Base-by-base conservation (phyloP, 495 filamentous ascomycete species). In the Podospora pseudocomata region DNA sequence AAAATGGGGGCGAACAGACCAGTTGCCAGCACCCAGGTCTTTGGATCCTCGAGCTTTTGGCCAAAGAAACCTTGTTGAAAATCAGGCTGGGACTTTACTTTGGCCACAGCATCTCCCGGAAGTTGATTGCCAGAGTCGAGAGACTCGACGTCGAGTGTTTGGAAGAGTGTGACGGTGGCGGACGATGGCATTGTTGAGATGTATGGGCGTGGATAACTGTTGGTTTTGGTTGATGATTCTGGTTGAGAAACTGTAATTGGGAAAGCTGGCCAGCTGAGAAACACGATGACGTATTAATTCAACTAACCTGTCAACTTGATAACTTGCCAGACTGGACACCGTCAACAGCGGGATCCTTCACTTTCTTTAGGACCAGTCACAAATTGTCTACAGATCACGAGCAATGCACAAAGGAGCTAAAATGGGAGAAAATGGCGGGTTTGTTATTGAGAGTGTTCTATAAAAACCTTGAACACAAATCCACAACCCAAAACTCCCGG, bases 1-100 rank as follows among this genome's bases (percentile, higher is more conserved):
- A 16, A 1, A 53, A 5, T 32, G 39, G 20, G 20, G 23, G 28
- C n/a, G 30, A 5, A 54, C 70, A 26, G 15, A 68, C 71, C 60
- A 15, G 66, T 69, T 20, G 19, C 62, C 34, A 73, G 34, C 11
- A 73, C 26, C 5, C 67, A 68, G 30, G 56, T 65, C 26, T 44
- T 26, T 15, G 60, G 49, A 11, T 71, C 69, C 64, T 73, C 71
- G 23, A 71, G 66, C 69, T 69, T 71, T 3, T 23, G 64, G 11
- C 71, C 71, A 54, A 65, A 71, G 32, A 69, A 67, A 32, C 65
- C 64, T 1, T 61, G 55, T 30, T 57, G 66, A 61, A 68, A 58
- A 13, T 69, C 68, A 0, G 27, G n/a, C 20, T 54, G 63, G 11
- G 56, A 26, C 66, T 69, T 70, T 64, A 71, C 32, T 26, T 64